phyloP scores from a whole-genome alignment of 345 rosid genomes.

The Cardamine resedifolia region DNA sequence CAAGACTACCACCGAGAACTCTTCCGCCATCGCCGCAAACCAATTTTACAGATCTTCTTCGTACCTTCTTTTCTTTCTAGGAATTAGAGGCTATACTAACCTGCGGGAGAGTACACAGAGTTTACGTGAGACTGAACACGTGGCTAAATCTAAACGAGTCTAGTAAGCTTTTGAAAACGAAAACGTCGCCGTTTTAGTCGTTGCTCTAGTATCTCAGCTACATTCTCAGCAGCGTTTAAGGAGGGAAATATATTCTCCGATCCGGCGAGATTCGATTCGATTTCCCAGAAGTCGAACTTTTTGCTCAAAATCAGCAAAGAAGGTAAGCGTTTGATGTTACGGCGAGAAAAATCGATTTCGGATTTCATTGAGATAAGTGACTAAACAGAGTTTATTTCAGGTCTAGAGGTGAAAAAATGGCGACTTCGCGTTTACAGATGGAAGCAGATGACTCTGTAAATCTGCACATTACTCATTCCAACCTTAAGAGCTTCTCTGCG shows the following conservation, averaged over 20 bases:
- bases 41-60: constrained; percentile 3
- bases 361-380: not conserved
- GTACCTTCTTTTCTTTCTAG: not conserved
- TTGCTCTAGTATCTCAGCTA: not conserved
- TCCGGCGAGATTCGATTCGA: constrained; percentile 29
- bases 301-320: not conserved
- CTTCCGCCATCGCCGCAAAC: constrained; percentile 48
- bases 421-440: constrained; percentile 45
- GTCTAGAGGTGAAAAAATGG: constrained; percentile 31
- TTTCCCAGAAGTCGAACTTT: not conserved
- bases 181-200: not conserved
- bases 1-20: constrained; percentile 65
- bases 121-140: constrained; percentile 19
- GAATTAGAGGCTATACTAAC: not conserved
- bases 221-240: not conserved
- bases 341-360: not conserved
- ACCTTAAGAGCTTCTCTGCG: constrained; percentile 67
- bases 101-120: constrained; percentile 7
- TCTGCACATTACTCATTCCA: constrained; percentile 74
- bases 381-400: constrained; percentile 4
- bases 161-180: not conserved
- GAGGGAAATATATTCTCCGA: constrained; percentile 1
- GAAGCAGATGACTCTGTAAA: constrained; percentile 67
- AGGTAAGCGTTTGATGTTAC: not conserved
- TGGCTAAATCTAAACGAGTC: constrained; percentile 24